phyloP scores from a whole-genome alignment of 2,329 filamentous ascomycete genomes.

The Hypoxylon rubiginosum region DNA sequence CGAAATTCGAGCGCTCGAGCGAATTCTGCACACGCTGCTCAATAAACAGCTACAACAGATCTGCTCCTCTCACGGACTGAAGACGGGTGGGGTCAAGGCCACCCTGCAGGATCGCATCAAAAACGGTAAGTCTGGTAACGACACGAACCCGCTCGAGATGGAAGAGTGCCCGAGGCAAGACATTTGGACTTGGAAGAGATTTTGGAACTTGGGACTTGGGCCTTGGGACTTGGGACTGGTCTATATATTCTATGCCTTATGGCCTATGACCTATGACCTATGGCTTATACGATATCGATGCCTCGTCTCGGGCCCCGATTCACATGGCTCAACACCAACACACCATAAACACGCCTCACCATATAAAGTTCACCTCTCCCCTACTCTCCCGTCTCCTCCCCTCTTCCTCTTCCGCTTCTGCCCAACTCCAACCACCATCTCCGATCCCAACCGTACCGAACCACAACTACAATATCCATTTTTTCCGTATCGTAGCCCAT shows the following conservation, averaged over 20 bases:
- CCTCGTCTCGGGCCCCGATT: not conserved
- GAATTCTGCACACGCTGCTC: slow-evolving; percentile 62
- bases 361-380: slow-evolving; percentile 14
- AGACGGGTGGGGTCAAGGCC: slow-evolving; percentile 86
- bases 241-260: not conserved
- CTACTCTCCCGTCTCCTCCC: not conserved
- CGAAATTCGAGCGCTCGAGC: slow-evolving; percentile 62
- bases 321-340: not conserved
- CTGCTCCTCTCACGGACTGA: slow-evolving; percentile 79
- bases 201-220: not conserved
- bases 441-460: not conserved
- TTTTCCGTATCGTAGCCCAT: not conserved
- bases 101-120: slow-evolving; percentile 84
- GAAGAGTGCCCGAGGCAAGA: not conserved
- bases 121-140: slow-evolving; percentile 60
- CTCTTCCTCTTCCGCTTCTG: slow-evolving; percentile 7
- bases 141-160: slow-evolving; percentile 2
- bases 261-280: not conserved
- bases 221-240: not conserved
- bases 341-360: not conserved
- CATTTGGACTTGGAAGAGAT: not conserved
- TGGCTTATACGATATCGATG: not conserved
- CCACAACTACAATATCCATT: not conserved
- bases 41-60: slow-evolving; percentile 80
- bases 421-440: slow-evolving; percentile 1